Evolutionary conservation across 257 asterid species (phyloP), one percentile per base, ranked within the genome.

Genomic region (Primulina huaijiensis): DNA sequence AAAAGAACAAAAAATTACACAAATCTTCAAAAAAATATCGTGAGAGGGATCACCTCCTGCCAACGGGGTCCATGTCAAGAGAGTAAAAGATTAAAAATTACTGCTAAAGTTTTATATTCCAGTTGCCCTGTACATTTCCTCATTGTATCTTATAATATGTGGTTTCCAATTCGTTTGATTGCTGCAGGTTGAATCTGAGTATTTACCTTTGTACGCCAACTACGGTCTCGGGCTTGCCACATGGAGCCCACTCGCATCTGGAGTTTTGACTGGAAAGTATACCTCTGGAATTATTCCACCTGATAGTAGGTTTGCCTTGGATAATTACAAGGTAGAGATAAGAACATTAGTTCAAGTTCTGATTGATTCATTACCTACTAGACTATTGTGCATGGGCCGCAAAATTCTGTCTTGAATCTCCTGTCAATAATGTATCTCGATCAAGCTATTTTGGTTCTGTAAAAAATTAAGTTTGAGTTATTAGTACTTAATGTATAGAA

Each of bases 201-300:
- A 81, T 77, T 81, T 85, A 62, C 97, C 97, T 37, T 71, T 94
- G 71, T 94, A 88, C 78, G 78, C 74, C 60, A 88, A 89, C 83
- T 89, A 91, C 62, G 99, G 99, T 21, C 77, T 86, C 31, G 99
- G 97, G 69, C 97, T 94, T 74, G 87, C 99, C 33, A 94, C 99
- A 30, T 94, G 99, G 99, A 94, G 99, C 67, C 99, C 99, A 2
- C 96, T 94, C 38, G 97, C 98, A 1, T 94, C 99, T 64, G 99
- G 99, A 38, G 97, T 91, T 76, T 83, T 94, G 62, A 85, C 96
- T 2, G 99, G 99, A 64, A 94, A 94, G 75, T 94, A 94, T 74
- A 79, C 76, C 60, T 56, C 81, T 5, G 93, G 88, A 58, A 73
- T 77, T 61, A 80, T 89, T 78, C 99, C 98, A 64, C 69, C 96